Evolutionary conservation across 441 rosid genomes (phyloP), one percentile per base, ranked within the genome.

Genomic region (Metrosideros polymorpha): DNA sequence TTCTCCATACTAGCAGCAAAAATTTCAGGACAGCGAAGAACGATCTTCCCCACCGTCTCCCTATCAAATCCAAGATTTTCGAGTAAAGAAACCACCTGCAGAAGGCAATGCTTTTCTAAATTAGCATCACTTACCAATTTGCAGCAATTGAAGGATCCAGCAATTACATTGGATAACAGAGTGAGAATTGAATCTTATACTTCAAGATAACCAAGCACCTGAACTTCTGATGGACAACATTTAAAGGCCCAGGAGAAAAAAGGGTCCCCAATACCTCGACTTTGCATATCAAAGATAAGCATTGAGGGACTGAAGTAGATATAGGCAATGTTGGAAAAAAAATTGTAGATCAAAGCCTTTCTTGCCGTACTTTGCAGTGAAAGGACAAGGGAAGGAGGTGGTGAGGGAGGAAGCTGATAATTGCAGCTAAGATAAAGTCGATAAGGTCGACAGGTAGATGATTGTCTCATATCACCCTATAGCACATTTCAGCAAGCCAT

Each of bases 1-100:
- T 88, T 94, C 86, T 91, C 95, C 6, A 94, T 85, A 86, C 91
- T 93, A 25, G 95, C 71, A 50, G 93, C 95, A 90, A 95, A 96
- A 89, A 96, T 86, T 89, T 97, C 98, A 52, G 99, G 99, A 87
- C 98, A 95, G 82, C 99, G 92, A 82, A 88, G 89, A 29, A 94
- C 91, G 84, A 97, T 89, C 90, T 92, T 90, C 83, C 96, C 97
- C 54, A 92, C 89, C 1, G 85, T 89, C 87, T 93, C 95, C 86
- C 83, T 84, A 89, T 93, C 91, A 87, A 96, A 94, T 84, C 98
- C 98, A 49, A 94, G 51, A 87, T 90, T 95, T 91, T 93, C 93
- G 47, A 87, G 53, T 47, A 87, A 47, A 35, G 86, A 84, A 25
- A 87, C 84, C 25, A 84, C 86, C 88, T 87, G 86, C 30, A 76